Evolutionary conservation across 768 basidiomycete genomes (phyloP).

Genomic region (Boletus patriciae): DNA sequence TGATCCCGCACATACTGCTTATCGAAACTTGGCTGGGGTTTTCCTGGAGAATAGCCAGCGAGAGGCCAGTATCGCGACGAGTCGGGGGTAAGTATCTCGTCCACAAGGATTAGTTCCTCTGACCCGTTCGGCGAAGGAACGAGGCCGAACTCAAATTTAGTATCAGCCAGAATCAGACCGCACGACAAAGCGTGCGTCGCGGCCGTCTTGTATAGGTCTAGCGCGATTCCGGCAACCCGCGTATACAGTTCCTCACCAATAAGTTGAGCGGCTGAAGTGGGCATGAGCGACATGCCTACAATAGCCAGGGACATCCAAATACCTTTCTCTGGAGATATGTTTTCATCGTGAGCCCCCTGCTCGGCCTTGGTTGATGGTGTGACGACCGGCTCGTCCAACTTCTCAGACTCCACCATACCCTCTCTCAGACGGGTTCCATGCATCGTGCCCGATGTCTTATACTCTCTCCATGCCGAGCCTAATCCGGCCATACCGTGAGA

Average conservation of each 20-base stretch:
- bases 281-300: background rate
- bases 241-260: conserved; percentile 66
- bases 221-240: conserved; percentile 55
- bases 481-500: conserved; percentile 8
- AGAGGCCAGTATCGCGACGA: conserved; percentile 97
- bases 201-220: conserved; percentile 72
- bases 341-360: conserved; percentile 92
- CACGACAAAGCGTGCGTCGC: conserved; percentile 68
- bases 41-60: conserved; percentile 67
- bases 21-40: conserved; percentile 87
- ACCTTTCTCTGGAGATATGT: conserved; percentile 86
- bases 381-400: conserved; percentile 80
- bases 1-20: conserved; percentile 96
- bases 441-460: conserved; percentile 82
- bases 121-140: conserved; percentile 40
- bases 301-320: conserved; percentile 5
- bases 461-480: conserved; percentile 98
- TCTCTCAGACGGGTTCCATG: conserved; percentile 79
- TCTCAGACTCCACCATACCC: conserved; percentile 81
- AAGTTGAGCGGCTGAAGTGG: conserved; percentile 54
- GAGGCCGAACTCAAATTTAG: conserved; percentile 98
- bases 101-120: conserved; percentile 77
- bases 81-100: conserved; percentile 97
- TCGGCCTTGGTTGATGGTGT: conserved; percentile 98
- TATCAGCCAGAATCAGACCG: conserved; percentile 94